Percentiles rank a stretch among this genome's conserved stretches.
Evolutionary conservation across 495 filamentous ascomycete species (phyloP).

Genomic region (Hypoxylon perforatum): DNA sequence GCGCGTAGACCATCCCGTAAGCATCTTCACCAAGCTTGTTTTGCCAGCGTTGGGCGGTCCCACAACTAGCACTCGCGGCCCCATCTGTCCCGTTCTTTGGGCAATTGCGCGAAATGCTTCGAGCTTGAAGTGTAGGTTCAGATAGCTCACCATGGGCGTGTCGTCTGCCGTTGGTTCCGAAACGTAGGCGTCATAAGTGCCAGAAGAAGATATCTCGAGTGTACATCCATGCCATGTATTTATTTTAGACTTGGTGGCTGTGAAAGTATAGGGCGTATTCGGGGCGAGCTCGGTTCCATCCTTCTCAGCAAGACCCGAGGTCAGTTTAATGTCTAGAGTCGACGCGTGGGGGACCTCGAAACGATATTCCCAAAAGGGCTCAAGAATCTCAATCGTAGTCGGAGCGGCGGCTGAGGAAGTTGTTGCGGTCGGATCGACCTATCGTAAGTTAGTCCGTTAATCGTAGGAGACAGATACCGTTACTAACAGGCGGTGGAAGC

Average conservation of each 20-base stretch:
- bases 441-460: conserved; percentile 19
- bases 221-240: conserved; percentile 91
- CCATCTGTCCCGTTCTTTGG: conserved; percentile 61
- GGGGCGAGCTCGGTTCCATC: conserved; percentile 95
- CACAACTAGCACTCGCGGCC: conserved; percentile 85
- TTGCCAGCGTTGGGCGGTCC: conserved; percentile 87
- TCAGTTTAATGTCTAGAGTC: conserved; percentile 66
- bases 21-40: conserved; percentile 81
- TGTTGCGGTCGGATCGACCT: conserved; percentile 42
- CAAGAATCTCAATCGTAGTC: conserved; percentile 49
- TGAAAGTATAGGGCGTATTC: conserved; percentile 83
- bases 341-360: conserved; percentile 84
- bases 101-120: conserved; percentile 70
- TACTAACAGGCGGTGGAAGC: conserved; percentile 54
- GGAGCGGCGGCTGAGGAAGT: conserved; percentile 35
- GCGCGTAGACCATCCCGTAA: conserved; percentile 84
- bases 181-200: conserved; percentile 60
- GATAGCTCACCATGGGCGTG: conserved; percentile 82
- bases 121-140: conserved; percentile 88
- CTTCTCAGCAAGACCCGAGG: conserved; percentile 87
- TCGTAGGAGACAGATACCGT: background rate
- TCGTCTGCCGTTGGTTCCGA: conserved; percentile 85
- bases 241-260: conserved; percentile 84
- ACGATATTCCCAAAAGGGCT: conserved; percentile 79
- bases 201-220: conserved; percentile 74